These are phyloP conservation scores for Populus alba DNA, from an alignment of 345 rosid genomes.

Conservation along the genomic window DNA sequence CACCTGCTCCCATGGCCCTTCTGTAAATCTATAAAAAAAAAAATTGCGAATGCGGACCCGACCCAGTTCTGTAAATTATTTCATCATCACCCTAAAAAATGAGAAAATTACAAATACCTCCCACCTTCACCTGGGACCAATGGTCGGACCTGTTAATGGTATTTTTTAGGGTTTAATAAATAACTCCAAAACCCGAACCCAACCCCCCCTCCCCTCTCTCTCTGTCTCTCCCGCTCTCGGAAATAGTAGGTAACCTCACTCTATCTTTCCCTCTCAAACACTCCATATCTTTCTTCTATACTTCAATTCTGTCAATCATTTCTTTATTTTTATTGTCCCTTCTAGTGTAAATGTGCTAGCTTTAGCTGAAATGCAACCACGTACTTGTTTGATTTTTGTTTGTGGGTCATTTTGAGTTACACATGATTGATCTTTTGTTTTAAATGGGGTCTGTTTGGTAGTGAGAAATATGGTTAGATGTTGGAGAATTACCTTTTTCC, in stretches of 20 bases:
- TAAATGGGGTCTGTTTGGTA: not conserved
- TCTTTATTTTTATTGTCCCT: not conserved
- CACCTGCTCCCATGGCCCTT: not conserved
- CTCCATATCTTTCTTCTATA: not conserved
- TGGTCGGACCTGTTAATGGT: not conserved
- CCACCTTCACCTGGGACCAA: not conserved
- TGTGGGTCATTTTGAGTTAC: not conserved
- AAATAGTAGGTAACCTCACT: not conserved
- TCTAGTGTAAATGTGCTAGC: not conserved
- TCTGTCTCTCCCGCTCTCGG: not conserved
- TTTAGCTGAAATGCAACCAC: not conserved
- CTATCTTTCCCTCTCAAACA: not conserved
- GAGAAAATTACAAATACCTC: not conserved
- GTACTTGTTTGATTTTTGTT: not conserved
- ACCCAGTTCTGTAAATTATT: not conserved
- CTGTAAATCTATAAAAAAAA: not conserved
- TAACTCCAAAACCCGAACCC: not conserved
- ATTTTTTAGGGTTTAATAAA: constrained; percentile 13
- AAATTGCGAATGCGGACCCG: not conserved
- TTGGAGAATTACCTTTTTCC: not conserved
- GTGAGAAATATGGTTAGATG: not conserved
- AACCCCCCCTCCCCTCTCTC: not conserved
- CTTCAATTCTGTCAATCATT: not conserved
- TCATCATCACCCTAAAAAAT: not conserved
- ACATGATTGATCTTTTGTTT: not conserved